Percentiles rank a stretch among this genome's conserved stretches.
These are phyloP conservation scores for Pythium brachiatum DNA, from an alignment of 352 stramenopile genomes.

Conservation along the genomic window DNA sequence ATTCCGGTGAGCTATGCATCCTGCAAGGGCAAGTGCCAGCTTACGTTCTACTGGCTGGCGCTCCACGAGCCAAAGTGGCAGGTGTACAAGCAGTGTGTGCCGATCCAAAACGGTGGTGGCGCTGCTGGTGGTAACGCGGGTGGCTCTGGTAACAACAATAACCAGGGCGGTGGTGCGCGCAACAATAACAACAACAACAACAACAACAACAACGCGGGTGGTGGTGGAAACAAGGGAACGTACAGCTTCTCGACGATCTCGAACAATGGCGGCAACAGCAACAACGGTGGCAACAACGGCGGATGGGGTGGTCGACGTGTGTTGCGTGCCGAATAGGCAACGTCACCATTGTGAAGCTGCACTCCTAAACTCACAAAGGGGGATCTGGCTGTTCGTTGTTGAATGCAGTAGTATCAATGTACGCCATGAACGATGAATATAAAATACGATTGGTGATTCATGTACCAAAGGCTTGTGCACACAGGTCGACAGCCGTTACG, in stretches of 20 bases:
- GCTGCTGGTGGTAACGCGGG: constrained; percentile 1
- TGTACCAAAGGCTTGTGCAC: constrained; percentile 11
- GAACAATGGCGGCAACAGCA: not conserved
- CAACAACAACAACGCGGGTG: not conserved
- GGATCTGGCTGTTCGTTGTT: not conserved
- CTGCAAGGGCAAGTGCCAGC: constrained; percentile 27
- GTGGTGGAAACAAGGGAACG: not conserved
- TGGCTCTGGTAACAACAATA: constrained; percentile 2
- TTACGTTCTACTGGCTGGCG: constrained; percentile 37
- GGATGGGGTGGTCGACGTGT: constrained; percentile 1
- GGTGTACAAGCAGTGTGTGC: constrained; percentile 34
- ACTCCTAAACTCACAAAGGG: not conserved
- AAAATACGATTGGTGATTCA: not conserved
- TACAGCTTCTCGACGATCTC: not conserved
- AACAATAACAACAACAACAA: constrained; percentile 4
- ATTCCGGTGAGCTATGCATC: constrained; percentile 33
- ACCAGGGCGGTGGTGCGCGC: not conserved
- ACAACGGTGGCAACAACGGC: not conserved
- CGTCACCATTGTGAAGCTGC: not conserved
- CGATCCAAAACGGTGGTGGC: constrained; percentile 19
- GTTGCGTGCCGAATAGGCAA: not conserved
- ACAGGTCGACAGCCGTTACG: constrained; percentile 3
- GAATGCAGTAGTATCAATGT: not conserved
- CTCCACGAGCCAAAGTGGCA: constrained; percentile 34
- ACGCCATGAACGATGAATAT: not conserved